Percentiles rank a stretch among this genome's conserved stretches.
Evolutionary conservation across 2,329 filamentous ascomycete genomes (phyloP).

Genomic region (Ascosphaera acerosa): DNA sequence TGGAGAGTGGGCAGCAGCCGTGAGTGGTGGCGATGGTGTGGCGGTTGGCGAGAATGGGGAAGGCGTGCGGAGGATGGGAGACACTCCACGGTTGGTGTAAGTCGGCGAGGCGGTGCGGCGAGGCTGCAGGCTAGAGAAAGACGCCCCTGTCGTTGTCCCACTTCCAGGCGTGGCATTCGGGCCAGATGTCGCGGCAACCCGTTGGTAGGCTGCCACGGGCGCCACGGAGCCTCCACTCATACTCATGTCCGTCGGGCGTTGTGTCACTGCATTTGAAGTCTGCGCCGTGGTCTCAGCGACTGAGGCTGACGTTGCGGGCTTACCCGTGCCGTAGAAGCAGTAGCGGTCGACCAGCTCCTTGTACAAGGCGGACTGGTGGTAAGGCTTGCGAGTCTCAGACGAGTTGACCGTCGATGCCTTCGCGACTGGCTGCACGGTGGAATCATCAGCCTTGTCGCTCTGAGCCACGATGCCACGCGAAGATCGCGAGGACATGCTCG

Average conservation of each 20-base stretch:
- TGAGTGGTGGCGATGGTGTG: neutral
- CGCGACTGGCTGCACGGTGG: slow-evolving; percentile 5
- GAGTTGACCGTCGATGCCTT: slow-evolving; percentile 25
- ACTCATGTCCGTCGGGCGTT: no score
- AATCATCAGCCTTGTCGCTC: slow-evolving; percentile 6
- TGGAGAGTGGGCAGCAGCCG: neutral
- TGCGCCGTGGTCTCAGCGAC: slow-evolving; percentile 17
- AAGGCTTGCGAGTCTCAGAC: slow-evolving; percentile 33
- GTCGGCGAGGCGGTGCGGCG: neutral
- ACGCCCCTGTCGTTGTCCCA: no score
- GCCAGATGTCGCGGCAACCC: no score
- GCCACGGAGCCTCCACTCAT: no score
- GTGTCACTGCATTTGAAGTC: no score
- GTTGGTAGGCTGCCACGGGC: no score
- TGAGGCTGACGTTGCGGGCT: slow-evolving; percentile 13
- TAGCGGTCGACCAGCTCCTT: slow-evolving; percentile 96
- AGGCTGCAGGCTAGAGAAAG: neutral
- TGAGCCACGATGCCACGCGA: slow-evolving; percentile 4
- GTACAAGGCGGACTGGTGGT: slow-evolving; percentile 69
- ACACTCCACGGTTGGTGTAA: neutral
- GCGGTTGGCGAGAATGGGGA: neutral
- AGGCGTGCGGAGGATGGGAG: neutral
- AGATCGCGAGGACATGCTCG: slow-evolving; percentile 2
- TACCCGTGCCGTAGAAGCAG: slow-evolving; percentile 79
- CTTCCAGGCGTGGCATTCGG: no score